A percentile compares a stretch with the other conserved stretches of the same genome.
Evolutionary conservation across 148 eudicot genomes (phyloP).

Genomic region (Spergularia bocconei): DNA sequence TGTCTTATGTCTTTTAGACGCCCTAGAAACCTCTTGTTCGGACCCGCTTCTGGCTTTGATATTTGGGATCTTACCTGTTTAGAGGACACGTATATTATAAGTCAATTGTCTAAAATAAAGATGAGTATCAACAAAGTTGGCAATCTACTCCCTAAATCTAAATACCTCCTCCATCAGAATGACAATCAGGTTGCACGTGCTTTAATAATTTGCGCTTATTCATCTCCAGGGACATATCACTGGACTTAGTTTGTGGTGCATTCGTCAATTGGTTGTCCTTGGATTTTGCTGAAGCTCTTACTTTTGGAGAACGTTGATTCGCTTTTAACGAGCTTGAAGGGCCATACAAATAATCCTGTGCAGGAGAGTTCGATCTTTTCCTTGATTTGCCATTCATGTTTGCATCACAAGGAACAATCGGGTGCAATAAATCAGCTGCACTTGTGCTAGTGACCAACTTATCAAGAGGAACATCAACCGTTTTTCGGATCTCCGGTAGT

Average conservation of each 20-base stretch:
- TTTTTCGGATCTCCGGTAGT: slow-evolving; percentile 35
- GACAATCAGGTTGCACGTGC: slow-evolving; percentile 41
- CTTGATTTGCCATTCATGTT: slow-evolving; percentile 38
- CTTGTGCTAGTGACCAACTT: slow-evolving; percentile 23
- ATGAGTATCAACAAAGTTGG: slow-evolving; percentile 8
- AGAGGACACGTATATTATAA: slow-evolving; percentile 13
- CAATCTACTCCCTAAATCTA: slow-evolving; percentile 17
- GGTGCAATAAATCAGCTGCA: slow-evolving; percentile 31
- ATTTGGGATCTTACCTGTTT: slow-evolving; percentile 54
- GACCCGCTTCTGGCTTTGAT: slow-evolving; percentile 47
- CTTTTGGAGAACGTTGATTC: slow-evolving; percentile 38
- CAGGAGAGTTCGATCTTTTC: slow-evolving; percentile 42
- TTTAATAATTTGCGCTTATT: slow-evolving; percentile 38
- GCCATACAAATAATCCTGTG: slow-evolving; percentile 33
- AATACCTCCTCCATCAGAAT: slow-evolving; percentile 68
- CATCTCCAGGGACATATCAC: slow-evolving; percentile 37
- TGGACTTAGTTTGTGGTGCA: slow-evolving; percentile 38
- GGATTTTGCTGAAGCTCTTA: slow-evolving; percentile 35
- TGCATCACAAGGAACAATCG: slow-evolving; percentile 31
- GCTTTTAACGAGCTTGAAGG: slow-evolving; percentile 41
- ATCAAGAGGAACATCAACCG: slow-evolving; percentile 41
- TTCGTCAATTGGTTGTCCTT: slow-evolving; percentile 32
- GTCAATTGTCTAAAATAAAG: not conserved
- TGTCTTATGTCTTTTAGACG: slow-evolving; percentile 60
- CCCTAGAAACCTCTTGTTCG: slow-evolving; percentile 47